phyloP scores from a whole-genome alignment of 1,139 yeast genomes.

The Zygosaccharomyces pseudobailii region DNA sequence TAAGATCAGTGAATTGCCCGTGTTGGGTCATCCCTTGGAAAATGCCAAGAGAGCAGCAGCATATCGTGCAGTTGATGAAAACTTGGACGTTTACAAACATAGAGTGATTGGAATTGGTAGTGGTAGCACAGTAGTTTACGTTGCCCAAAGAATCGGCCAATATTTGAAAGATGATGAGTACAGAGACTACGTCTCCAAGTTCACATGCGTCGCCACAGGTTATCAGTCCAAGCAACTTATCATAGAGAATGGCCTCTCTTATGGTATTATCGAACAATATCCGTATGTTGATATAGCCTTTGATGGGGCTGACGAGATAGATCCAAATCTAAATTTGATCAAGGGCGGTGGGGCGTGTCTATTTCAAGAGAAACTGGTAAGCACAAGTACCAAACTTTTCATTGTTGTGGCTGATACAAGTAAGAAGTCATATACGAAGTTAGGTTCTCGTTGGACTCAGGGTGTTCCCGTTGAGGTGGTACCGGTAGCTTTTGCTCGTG shows the following conservation, averaged over 20 bases:
- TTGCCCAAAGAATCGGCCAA: conserved; percentile 82
- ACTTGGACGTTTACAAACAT: conserved; percentile 59
- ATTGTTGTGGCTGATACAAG: conserved; percentile 91
- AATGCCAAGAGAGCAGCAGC: conserved; percentile 76
- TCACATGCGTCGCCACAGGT: conserved; percentile 90
- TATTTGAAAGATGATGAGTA: conserved; percentile 31
- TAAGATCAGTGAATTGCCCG: conserved; percentile 20
- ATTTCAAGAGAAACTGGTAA: conserved; percentile 94
- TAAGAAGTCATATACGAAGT: conserved; percentile 57
- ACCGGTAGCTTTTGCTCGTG: conserved; percentile 80
- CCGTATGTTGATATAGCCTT: conserved; percentile 84
- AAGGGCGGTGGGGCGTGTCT: conserved; percentile 99
- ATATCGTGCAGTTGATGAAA: conserved; percentile 85
- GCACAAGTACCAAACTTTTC: conserved; percentile 70
- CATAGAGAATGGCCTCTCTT: conserved; percentile 67
- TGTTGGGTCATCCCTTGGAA: conserved; percentile 36
- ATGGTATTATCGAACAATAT: conserved; percentile 80
- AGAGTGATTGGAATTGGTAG: conserved; percentile 90
- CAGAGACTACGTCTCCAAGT: conserved; percentile 45
- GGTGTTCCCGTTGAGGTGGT: conserved; percentile 97
- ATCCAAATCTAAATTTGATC: conserved; percentile 70
- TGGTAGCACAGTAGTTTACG: conserved; percentile 94
- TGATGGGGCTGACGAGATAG: conserved; percentile 99
- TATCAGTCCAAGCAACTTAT: conserved; percentile 90
- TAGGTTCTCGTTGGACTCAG: conserved; percentile 80